These are phyloP conservation scores for Sporothrix luriei DNA, from an alignment of 2,329 filamentous ascomycete species.

Conservation along the genomic window DNA sequence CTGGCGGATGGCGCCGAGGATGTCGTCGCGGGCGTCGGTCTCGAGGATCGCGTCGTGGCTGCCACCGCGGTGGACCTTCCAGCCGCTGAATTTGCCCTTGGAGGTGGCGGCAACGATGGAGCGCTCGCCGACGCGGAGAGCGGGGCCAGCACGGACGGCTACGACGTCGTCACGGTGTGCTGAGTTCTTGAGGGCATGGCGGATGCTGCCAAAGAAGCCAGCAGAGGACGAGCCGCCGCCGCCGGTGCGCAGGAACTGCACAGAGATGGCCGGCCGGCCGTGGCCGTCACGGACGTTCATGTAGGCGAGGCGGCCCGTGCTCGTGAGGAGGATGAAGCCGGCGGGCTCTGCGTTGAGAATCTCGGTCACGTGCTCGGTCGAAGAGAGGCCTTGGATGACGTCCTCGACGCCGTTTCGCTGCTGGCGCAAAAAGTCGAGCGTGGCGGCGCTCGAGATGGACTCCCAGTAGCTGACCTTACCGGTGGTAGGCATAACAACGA, in stretches of 20 bases:
- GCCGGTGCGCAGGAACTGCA: slow-evolving; percentile 72
- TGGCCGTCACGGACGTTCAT: slow-evolving; percentile 83
- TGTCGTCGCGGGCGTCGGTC: slow-evolving; percentile 66
- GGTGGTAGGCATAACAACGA: slow-evolving; percentile 79
- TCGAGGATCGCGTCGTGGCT: slow-evolving; percentile 75
- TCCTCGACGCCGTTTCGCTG: slow-evolving; percentile 79
- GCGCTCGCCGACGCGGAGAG: slow-evolving; percentile 75
- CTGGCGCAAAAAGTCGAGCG: slow-evolving; percentile 79
- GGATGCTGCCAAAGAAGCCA: slow-evolving; percentile 80
- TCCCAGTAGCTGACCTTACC: slow-evolving; percentile 95
- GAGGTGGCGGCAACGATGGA: slow-evolving; percentile 79
- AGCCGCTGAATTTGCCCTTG: slow-evolving; percentile 76
- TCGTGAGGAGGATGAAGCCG: slow-evolving; percentile 83
- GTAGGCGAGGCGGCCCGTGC: slow-evolving; percentile 82
- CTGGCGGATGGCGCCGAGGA: slow-evolving; percentile 64
- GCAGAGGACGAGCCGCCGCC: slow-evolving; percentile 58
- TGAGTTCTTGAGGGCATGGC: slow-evolving; percentile 70
- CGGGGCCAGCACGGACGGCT: slow-evolving; percentile 74
- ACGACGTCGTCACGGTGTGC: slow-evolving; percentile 75
- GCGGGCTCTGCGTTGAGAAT: slow-evolving; percentile 82
- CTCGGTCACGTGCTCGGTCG: slow-evolving; percentile 74
- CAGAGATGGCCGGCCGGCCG: slow-evolving; percentile 77
- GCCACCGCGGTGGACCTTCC: slow-evolving; percentile 87
- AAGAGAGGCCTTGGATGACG: slow-evolving; percentile 70
- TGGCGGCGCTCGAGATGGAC: slow-evolving; percentile 84